These are phyloP conservation scores for Amoeboaphelidium protococcarum DNA, from an alignment of 371 early-diverging fungal species.

Conservation along the genomic window DNA sequence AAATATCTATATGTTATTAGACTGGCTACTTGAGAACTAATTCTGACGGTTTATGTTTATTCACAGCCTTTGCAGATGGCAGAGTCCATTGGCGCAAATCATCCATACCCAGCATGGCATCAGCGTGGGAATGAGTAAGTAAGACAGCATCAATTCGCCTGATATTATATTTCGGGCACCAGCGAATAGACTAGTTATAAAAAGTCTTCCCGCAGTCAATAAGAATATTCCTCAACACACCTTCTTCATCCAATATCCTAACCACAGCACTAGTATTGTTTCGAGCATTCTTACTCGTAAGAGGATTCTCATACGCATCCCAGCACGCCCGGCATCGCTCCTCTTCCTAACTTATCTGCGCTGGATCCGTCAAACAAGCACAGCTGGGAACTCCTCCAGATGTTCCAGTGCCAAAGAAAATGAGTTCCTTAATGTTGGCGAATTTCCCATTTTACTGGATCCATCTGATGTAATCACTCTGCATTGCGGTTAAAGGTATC, in stretches of 20 bases:
- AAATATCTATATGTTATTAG: conserved; percentile 40
- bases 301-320: conserved; percentile 11
- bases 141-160: conserved; percentile 49
- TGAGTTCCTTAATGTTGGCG: background rate
- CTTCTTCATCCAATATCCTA: background rate
- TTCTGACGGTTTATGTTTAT: too few species aligned
- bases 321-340: conserved; percentile 39
- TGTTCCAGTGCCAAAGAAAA: conserved; percentile 14
- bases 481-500: too few species aligned
- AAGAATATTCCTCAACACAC: conserved; percentile 33
- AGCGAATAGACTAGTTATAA: conserved; percentile 18
- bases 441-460: too few species aligned
- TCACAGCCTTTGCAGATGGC: too few species aligned
- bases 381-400: conserved; percentile 48
- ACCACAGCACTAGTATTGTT: conserved; percentile 37
- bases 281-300: conserved; percentile 44
- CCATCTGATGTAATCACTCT: too few species aligned
- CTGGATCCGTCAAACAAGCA: conserved; percentile 29
- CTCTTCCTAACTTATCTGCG: too few species aligned
- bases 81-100: conserved; percentile 66
- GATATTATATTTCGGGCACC: conserved; percentile 19
- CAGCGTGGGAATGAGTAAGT: conserved; percentile 83
- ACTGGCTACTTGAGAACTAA: conserved; percentile 13
- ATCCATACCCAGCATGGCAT: conserved; percentile 59
- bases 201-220: conserved; percentile 90